Percentiles rank a stretch among this genome's conserved stretches.
Conservation (phyloP, 345 rosid genomes). For the Acer yangbiense region DNA sequence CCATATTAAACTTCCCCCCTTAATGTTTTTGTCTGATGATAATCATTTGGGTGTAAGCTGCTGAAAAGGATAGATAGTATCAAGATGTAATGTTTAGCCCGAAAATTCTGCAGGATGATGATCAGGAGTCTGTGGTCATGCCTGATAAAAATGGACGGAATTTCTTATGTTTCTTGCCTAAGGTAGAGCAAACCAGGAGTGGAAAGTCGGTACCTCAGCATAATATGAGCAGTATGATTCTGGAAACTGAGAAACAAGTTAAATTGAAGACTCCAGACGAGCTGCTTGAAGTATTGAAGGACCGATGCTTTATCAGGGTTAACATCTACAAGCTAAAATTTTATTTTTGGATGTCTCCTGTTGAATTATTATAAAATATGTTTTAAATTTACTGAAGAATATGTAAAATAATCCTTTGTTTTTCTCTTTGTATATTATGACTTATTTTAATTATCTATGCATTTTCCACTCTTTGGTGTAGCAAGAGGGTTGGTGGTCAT, state of each 20-base stretch:
- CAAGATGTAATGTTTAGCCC: conserved; percentile 6
- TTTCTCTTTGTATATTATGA: background rate
- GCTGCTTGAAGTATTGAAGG: conserved; percentile 69
- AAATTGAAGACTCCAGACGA: conserved; percentile 93
- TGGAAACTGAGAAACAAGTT: conserved; percentile 69
- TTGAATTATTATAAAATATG: conserved; percentile 1
- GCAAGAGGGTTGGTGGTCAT: conserved; percentile 99
- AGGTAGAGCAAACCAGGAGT: conserved; percentile 62
- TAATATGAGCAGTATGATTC: conserved; percentile 71
- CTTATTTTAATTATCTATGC: background rate
- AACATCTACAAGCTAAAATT: conserved; percentile 20
- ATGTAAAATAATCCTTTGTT: background rate
- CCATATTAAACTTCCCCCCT: background rate
- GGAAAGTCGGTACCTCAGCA: conserved; percentile 47
- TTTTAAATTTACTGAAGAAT: background rate
- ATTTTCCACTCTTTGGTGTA: conserved; percentile 32
- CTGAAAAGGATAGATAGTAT: conserved; percentile 4
- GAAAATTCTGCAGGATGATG: conserved; percentile 58
- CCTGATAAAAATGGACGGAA: conserved; percentile 63
- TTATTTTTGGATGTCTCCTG: background rate
- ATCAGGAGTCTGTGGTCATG: conserved; percentile 73
- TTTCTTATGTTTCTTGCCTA: conserved; percentile 77
- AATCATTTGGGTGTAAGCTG: conserved; percentile 2
- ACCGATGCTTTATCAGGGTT: conserved; percentile 64
- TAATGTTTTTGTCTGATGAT: background rate